These are phyloP conservation scores for Chrysochromulina tobinii DNA, from an alignment of 78 protist species.

Conservation along the genomic window DNA sequence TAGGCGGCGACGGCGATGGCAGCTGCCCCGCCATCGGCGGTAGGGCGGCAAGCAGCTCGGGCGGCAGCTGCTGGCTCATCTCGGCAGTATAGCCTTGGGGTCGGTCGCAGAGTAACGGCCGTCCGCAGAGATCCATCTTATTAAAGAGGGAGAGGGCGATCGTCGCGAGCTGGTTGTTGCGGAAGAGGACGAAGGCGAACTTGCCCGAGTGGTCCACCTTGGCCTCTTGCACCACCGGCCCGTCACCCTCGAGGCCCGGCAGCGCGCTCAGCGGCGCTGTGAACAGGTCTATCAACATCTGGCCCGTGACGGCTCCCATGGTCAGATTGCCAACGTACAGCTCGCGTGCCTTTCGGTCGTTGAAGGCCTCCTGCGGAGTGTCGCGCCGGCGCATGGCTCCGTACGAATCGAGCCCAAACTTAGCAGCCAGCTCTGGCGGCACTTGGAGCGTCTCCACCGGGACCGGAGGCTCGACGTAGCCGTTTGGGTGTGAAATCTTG, in stretches of 20 bases:
- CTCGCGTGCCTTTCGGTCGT: neutral
- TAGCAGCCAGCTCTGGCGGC: neutral
- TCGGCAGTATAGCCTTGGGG: too few relatives aligned
- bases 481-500: slow-evolving; percentile 9
- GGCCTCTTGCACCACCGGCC: too few relatives aligned
- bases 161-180: neutral
- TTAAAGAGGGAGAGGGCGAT: neutral
- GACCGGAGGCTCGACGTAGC: neutral
- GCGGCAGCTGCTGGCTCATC: too few relatives aligned
- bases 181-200: slow-evolving; percentile 5
- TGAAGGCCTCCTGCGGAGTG: too few relatives aligned
- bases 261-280: neutral
- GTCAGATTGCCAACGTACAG: slow-evolving; percentile 18
- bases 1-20: too few relatives aligned
- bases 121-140: neutral
- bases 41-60: too few relatives aligned
- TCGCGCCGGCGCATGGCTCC: neutral
- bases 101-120: neutral
- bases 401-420: neutral
- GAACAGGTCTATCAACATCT: slow-evolving; percentile 2
- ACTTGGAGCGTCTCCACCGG: neutral
- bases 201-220: neutral
- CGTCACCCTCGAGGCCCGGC: neutral
- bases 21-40: too few relatives aligned
- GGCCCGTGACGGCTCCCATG: neutral